Conservation (phyloP, 2,329 filamentous ascomycete genomes). For the Fusarium verticillioides region DNA sequence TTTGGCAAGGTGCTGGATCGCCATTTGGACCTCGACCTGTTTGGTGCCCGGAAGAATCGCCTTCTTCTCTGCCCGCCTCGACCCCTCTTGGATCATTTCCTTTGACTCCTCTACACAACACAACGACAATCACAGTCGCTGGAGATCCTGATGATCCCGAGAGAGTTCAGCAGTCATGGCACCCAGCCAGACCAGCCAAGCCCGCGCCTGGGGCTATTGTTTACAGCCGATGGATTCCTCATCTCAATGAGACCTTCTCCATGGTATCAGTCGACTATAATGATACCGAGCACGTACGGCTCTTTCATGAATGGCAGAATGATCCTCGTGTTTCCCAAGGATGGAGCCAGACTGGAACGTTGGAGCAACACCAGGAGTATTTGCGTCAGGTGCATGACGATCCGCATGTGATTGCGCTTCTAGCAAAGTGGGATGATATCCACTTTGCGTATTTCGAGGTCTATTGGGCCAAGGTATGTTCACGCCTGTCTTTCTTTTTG, state of each 20-base stretch:
- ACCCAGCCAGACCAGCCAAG: constrained; percentile 78
- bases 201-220: constrained; percentile 75
- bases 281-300: constrained; percentile 70
- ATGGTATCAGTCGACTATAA: constrained; percentile 78
- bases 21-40: constrained; percentile 72
- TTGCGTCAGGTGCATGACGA: constrained; percentile 75
- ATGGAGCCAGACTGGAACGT: constrained; percentile 82
- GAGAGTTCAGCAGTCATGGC: constrained; percentile 66
- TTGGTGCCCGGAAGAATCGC: constrained; percentile 65
- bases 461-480: constrained; percentile 74
- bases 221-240: constrained; percentile 83
- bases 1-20: constrained; percentile 77
- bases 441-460: constrained; percentile 83
- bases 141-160: constrained; percentile 55
- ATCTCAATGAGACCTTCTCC: constrained; percentile 80
- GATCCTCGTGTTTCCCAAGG: constrained; percentile 82
- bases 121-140: constrained; percentile 52
- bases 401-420: constrained; percentile 75
- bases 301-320: constrained; percentile 86
- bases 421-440: constrained; percentile 77
- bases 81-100: constrained; percentile 59
- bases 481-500: neutral
- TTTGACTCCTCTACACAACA: constrained; percentile 61
- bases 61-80: constrained; percentile 49
- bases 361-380: constrained; percentile 80